A percentile compares a stretch with the other conserved stretches of the same genome.
phyloP scores from a whole-genome alignment of 768 basidiomycete genomes.

The Kwoniella europaea region DNA sequence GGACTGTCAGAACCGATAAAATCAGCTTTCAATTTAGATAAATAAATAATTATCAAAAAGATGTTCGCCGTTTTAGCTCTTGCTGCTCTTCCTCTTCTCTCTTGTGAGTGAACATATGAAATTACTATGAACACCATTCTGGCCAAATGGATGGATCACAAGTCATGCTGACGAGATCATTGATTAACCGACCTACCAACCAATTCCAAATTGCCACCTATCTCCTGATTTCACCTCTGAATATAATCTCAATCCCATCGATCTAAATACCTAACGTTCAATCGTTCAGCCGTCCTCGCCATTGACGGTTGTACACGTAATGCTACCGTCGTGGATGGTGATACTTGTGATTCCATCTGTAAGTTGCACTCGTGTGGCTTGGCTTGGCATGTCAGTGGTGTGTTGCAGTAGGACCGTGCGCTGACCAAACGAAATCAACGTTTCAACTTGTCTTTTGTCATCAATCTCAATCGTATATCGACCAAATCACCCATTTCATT shows the following conservation, averaged over 20 bases:
- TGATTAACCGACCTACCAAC: neutral
- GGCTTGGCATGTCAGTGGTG: neutral
- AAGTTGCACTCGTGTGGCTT: constrained; percentile 13
- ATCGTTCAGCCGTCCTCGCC: constrained; percentile 38
- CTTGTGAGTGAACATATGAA: constrained; percentile 58
- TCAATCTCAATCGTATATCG: too few species aligned
- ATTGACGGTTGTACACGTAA: constrained; percentile 65
- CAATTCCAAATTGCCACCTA: neutral
- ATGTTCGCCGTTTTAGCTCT: constrained; percentile 55
- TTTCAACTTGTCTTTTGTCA: too few species aligned
- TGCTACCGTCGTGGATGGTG: constrained; percentile 66
- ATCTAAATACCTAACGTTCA: neutral
- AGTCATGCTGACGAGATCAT: neutral
- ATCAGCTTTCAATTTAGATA: neutral
- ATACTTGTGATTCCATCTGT: constrained; percentile 73
- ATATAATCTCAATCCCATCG: neutral
- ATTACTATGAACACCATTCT: neutral
- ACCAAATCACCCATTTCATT: too few species aligned
- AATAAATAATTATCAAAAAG: neutral
- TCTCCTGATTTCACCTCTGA: neutral
- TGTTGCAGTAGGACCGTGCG: neutral
- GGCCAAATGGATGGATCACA: too few species aligned
- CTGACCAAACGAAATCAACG: neutral
- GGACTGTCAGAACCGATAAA: neutral
- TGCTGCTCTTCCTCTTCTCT: constrained; percentile 63